phyloP scores from a whole-genome alignment of 495 filamentous ascomycete species.

The Tetracladium setigerum region DNA sequence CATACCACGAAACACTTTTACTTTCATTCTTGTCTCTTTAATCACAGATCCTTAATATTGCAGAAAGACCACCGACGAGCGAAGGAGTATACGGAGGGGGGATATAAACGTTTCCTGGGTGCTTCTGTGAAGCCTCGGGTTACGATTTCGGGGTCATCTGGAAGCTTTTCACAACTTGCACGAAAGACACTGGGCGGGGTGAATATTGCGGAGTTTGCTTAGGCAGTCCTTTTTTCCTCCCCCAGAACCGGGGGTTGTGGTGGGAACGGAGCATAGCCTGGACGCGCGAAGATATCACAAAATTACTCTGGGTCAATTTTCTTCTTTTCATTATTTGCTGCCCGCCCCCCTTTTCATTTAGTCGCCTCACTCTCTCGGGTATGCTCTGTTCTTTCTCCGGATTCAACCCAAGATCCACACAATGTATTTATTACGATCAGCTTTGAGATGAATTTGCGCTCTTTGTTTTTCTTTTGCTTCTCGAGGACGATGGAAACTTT shows the following conservation, averaged over 20 bases:
- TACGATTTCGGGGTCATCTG: conserved; percentile 1
- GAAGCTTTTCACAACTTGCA: too few species aligned
- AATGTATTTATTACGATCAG: too few species aligned
- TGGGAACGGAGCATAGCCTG: conserved; percentile 9
- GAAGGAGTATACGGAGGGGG: not conserved
- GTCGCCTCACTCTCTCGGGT: not conserved
- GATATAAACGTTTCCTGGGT: conserved; percentile 6
- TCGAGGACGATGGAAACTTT: too few species aligned
- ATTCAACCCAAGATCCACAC: too few species aligned
- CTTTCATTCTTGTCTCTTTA: conserved; percentile 25
- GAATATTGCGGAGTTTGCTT: conserved; percentile 17
- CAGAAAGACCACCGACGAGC: conserved; percentile 3
- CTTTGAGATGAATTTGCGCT: too few species aligned
- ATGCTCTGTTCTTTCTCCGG: too few species aligned
- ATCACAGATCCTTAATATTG: conserved; percentile 22
- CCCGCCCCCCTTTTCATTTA: not conserved
- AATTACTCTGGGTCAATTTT: conserved; percentile 9
- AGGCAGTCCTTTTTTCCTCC: not conserved
- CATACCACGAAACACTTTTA: conserved; percentile 19
- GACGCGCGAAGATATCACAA: conserved; percentile 15
- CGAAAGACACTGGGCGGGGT: not conserved
- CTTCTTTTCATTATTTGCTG: conserved; percentile 4
- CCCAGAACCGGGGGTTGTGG: not conserved
- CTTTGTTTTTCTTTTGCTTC: too few species aligned
- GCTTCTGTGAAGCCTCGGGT: conserved; percentile 20